These are phyloP conservation scores for Macroventuria anomochaeta DNA, from an alignment of 2,329 filamentous ascomycete species.

Conservation along the genomic window DNA sequence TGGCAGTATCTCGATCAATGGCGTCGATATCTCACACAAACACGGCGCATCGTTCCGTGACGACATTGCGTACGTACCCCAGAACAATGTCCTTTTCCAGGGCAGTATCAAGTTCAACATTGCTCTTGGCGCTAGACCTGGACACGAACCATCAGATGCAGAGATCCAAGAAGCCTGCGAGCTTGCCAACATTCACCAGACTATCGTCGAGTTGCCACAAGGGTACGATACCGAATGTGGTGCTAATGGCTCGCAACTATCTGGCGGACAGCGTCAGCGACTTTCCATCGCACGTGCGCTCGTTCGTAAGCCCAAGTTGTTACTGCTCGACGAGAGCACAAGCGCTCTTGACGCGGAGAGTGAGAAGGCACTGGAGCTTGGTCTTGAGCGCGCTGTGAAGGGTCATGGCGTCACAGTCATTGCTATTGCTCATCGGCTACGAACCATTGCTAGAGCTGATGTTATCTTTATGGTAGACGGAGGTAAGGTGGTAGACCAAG, in stretches of 20 bases:
- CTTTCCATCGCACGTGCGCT: slow-evolving; percentile 53
- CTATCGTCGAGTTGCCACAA: slow-evolving; percentile 66
- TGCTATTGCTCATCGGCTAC: slow-evolving; percentile 54
- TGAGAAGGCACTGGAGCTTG: slow-evolving; percentile 50
- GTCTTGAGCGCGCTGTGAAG: slow-evolving; percentile 48
- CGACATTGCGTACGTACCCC: slow-evolving; percentile 56
- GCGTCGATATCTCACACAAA: slow-evolving; percentile 54
- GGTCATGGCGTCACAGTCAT: slow-evolving; percentile 50
- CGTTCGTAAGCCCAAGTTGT: slow-evolving; percentile 50
- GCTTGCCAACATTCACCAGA: slow-evolving; percentile 74
- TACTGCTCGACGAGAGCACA: slow-evolving; percentile 54
- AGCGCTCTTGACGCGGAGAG: slow-evolving; percentile 53
- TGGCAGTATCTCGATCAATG: slow-evolving; percentile 61
- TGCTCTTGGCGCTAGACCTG: slow-evolving; percentile 58
- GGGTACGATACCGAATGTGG: slow-evolving; percentile 67
- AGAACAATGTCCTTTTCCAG: slow-evolving; percentile 57
- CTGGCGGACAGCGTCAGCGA: slow-evolving; percentile 53
- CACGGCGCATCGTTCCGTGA: slow-evolving; percentile 51
- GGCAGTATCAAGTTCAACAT: slow-evolving; percentile 58
- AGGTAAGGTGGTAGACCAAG: slow-evolving; percentile 57
- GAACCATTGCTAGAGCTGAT: slow-evolving; percentile 52
- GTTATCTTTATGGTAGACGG: slow-evolving; percentile 57
- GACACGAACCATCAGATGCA: slow-evolving; percentile 60
- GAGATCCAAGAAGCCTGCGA: slow-evolving; percentile 72
- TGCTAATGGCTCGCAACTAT: slow-evolving; percentile 50